Evolutionary conservation across 1,139 yeast species (phyloP).

Genomic region (Suhomyces ambrosiae): DNA sequence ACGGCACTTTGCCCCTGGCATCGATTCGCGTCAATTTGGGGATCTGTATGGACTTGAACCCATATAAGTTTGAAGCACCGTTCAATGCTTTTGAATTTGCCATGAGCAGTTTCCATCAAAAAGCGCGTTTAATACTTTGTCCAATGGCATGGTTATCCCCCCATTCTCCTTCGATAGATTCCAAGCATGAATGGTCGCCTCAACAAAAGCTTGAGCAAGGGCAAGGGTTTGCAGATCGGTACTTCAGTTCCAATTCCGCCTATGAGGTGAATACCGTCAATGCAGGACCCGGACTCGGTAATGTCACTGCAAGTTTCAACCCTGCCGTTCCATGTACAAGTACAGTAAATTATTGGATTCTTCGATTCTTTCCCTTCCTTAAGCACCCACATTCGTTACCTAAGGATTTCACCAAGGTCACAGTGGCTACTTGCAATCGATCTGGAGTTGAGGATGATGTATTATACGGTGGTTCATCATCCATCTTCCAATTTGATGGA

Average conservation of each 20-base stretch:
- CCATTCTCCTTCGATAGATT: conserved; percentile 44
- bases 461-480: conserved; percentile 72
- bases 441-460: conserved; percentile 72
- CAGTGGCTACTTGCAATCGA: conserved; percentile 64
- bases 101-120: conserved; percentile 47
- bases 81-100: conserved; percentile 76
- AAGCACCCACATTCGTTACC: conserved; percentile 38
- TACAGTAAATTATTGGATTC: conserved; percentile 63
- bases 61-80: conserved; percentile 81
- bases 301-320: conserved; percentile 13
- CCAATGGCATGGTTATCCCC: conserved; percentile 91
- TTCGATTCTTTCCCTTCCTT: conserved; percentile 68
- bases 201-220: conserved; percentile 14
- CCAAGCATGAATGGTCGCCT: conserved; percentile 8
- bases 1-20: conserved; percentile 10
- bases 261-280: conserved; percentile 3
- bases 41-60: conserved; percentile 95
- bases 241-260: conserved; percentile 1
- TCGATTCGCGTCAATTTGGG: conserved; percentile 60
- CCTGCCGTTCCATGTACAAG: conserved; percentile 26
- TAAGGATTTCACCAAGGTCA: conserved; percentile 28
- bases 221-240: conserved; percentile 8
- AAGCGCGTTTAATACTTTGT: conserved; percentile 60
- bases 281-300: conserved; percentile 1
- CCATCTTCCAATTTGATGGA: conserved; percentile 55